These are phyloP conservation scores for Citrullus colocynthis DNA, from an alignment of 306 rosid species.

Conservation along the genomic window DNA sequence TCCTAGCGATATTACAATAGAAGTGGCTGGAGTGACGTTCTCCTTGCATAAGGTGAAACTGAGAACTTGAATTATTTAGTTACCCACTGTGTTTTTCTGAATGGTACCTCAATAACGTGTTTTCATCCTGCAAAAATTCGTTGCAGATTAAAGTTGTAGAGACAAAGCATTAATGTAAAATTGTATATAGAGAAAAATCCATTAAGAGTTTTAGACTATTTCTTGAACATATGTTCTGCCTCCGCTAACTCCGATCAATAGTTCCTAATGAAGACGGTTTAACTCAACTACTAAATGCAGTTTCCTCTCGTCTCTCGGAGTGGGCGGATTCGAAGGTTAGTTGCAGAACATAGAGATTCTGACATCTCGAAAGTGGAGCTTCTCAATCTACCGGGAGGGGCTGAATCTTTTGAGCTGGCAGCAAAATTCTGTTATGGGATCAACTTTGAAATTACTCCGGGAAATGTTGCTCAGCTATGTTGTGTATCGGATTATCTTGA, in stretches of 20 bases:
- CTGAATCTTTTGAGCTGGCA: constrained; percentile 81
- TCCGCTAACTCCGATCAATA: background rate
- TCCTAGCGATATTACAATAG: constrained; percentile 85
- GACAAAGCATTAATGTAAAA: background rate
- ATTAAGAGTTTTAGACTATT: background rate
- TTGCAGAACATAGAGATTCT: constrained; percentile 86
- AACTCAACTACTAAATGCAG: constrained; percentile 33
- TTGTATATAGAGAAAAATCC: background rate
- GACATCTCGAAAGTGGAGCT: constrained; percentile 91
- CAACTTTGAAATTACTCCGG: constrained; percentile 81
- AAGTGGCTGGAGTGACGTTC: constrained; percentile 66
- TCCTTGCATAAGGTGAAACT: constrained; percentile 62
- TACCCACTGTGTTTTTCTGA: background rate
- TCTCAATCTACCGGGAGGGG: constrained; percentile 82
- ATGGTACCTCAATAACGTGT: background rate
- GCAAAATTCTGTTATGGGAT: constrained; percentile 96
- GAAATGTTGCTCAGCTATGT: constrained; percentile 80
- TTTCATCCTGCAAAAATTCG: background rate
- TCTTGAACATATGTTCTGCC: background rate
- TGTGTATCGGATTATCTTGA: constrained; percentile 84
- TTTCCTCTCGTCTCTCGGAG: constrained; percentile 98
- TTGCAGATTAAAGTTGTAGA: background rate
- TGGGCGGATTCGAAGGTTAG: constrained; percentile 77
- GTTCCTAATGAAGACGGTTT: constrained; percentile 2
- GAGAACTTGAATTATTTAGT: constrained; percentile 8